Evolutionary conservation across 257 asterid species (phyloP).

Genomic region (Ilex asprella): DNA sequence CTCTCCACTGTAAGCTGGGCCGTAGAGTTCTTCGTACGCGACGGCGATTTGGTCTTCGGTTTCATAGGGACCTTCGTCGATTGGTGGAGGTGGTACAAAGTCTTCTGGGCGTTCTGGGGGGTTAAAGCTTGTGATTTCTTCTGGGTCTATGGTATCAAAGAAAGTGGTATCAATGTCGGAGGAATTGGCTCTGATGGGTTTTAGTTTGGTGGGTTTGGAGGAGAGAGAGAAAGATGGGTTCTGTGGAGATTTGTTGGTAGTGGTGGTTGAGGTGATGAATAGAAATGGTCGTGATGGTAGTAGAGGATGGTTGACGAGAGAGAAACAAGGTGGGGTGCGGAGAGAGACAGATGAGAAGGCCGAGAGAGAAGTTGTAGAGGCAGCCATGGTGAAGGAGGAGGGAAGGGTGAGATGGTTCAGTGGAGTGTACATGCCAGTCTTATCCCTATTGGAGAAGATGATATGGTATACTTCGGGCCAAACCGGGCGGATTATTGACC

Average conservation of each 20-base stretch:
- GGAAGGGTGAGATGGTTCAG: not conserved
- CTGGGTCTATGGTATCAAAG: conserved; percentile 46
- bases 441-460: no score
- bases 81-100: conserved; percentile 49
- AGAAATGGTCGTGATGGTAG: conserved; percentile 6
- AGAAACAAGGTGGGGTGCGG: conserved; percentile 7
- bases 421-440: no score
- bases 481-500: no score
- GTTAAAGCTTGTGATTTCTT: conserved; percentile 37
- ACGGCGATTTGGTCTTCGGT: conserved; percentile 72
- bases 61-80: conserved; percentile 72
- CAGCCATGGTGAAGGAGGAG: conserved; percentile 17
- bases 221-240: conserved; percentile 16
- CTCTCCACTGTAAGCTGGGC: conserved; percentile 79
- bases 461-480: no score
- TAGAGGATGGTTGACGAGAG: conserved; percentile 18
- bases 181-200: conserved; percentile 26
- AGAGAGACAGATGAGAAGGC: conserved; percentile 50
- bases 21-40: conserved; percentile 75
- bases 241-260: not conserved
- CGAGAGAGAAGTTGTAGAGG: conserved; percentile 40
- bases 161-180: conserved; percentile 35
- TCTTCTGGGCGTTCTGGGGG: conserved; percentile 70
- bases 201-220: conserved; percentile 20
- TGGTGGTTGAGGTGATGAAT: conserved; percentile 11